Conservation (phyloP, 345 rosid genomes). For the Nasturtium officinale region DNA sequence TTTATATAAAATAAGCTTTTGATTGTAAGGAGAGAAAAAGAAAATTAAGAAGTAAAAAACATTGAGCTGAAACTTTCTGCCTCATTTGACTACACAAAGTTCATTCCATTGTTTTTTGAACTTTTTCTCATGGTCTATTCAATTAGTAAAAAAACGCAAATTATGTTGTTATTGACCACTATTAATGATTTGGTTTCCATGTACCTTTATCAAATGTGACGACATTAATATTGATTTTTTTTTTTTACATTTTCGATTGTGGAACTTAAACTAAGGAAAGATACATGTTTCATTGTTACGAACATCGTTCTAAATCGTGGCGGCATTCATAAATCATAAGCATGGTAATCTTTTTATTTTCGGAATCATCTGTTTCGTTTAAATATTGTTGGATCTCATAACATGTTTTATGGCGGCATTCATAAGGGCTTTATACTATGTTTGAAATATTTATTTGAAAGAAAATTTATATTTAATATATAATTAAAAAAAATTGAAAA, state of each 20-base stretch:
- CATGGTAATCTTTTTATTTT: too few relatives aligned
- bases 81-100: background rate
- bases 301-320: background rate
- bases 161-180: background rate
- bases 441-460: too few relatives aligned
- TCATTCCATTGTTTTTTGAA: too few relatives aligned
- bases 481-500: too few relatives aligned
- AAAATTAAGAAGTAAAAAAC: background rate
- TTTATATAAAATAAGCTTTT: background rate
- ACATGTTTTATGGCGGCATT: background rate
- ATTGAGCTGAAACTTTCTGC: background rate
- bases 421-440: background rate
- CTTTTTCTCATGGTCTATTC: too few relatives aligned
- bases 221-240: background rate
- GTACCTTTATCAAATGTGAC: background rate
- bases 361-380: too few relatives aligned
- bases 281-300: background rate
- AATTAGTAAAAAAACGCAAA: background rate
- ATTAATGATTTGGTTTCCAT: background rate
- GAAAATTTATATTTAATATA: too few relatives aligned
- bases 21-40: background rate
- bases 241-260: background rate
- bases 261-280: background rate
- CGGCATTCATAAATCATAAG: background rate
- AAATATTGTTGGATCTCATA: too few relatives aligned